phyloP scores from a whole-genome alignment of 495 filamentous ascomycete genomes.

The Coniosporium apollinis region DNA sequence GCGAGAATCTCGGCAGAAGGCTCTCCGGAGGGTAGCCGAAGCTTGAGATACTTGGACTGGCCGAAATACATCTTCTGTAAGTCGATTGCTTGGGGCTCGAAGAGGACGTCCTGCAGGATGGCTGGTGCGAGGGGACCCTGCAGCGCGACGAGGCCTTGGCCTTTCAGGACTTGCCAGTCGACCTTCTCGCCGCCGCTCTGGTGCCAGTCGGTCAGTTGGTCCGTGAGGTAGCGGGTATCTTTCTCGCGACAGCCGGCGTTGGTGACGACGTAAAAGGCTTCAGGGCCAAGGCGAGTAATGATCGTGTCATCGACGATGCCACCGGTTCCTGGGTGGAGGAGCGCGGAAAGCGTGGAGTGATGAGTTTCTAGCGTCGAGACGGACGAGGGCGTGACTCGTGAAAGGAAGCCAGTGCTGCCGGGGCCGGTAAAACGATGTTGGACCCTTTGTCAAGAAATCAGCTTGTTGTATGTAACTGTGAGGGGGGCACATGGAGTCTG shows the following conservation, averaged over 20 bases:
- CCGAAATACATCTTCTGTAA: constrained; percentile 68
- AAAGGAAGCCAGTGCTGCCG: constrained; percentile 58
- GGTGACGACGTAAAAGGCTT: constrained; percentile 78
- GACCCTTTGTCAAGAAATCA: constrained; percentile 40
- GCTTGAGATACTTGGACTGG: constrained; percentile 39
- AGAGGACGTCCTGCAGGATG: constrained; percentile 34
- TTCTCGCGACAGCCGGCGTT: constrained; percentile 88
- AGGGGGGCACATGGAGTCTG: too few species aligned
- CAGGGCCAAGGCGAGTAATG: constrained; percentile 53
- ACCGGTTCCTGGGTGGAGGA: constrained; percentile 62
- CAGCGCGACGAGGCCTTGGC: constrained; percentile 59
- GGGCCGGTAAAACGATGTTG: constrained; percentile 61
- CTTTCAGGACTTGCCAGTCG: constrained; percentile 52
- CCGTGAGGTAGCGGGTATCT: constrained; percentile 55
- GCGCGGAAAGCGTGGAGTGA: constrained; percentile 60
- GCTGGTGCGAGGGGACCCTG: constrained; percentile 66
- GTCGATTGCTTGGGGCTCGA: constrained; percentile 30
- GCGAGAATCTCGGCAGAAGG: constrained; percentile 46
- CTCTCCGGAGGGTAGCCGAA: constrained; percentile 31
- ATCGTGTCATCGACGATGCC: constrained; percentile 91
- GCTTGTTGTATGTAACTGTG: too few species aligned
- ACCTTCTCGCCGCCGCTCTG: constrained; percentile 30
- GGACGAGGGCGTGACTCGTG: constrained; percentile 60
- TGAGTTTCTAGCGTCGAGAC: constrained; percentile 38
- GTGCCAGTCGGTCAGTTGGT: constrained; percentile 42